Evolutionary conservation across 1,139 yeast genomes (phyloP), one percentile per base, ranked within the genome.

Genomic region (Meyerozyma smithsonii): DNA sequence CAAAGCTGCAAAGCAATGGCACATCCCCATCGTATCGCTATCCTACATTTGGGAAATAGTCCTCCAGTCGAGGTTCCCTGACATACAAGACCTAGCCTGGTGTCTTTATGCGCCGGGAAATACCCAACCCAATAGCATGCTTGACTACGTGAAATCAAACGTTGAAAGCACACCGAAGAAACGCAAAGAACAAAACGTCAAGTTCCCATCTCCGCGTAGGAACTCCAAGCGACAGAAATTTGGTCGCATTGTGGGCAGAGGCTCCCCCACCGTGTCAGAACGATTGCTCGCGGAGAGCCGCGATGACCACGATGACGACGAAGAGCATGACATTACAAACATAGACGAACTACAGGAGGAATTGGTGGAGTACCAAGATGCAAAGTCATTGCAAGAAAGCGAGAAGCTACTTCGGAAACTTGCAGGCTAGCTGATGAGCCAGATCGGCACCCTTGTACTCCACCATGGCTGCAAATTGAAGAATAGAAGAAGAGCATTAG

Each of bases 1-100:
- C 36, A 63, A 63, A 40, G 83, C 82, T 20, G 80, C 83, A 1
- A 77, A 76, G 46, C 61, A 63, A 33, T 76, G 83, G 78, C 55
- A 61, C 32, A 70, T 78, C 3, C 84, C 84, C 0, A 70, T 79
- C n/a, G 71, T 77, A 0, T 73, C 82, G 0, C 44, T 74, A 2
- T 72, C 77, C 0, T 79, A 66, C 45, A 41, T 79, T 4, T 78
- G 81, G 77, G 79, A 69, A 45, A 55, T 58, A 32, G 37, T 62
- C 36, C 60, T 55, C 35, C 39, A 44, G n/a, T 56, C 61, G 21
- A 40, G 42, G 4, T 49, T 66, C 45, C 72, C 74, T 3, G 62
- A 63, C 39, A 45, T 68, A 4, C 49, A 64, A 25, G 74, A 77
- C 46, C 54, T 62, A 14, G 48, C 57, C 32, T 77, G 83, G 82